Evolutionary conservation across 179 eudicot species (phyloP).

Genomic region (Silene coronaria): DNA sequence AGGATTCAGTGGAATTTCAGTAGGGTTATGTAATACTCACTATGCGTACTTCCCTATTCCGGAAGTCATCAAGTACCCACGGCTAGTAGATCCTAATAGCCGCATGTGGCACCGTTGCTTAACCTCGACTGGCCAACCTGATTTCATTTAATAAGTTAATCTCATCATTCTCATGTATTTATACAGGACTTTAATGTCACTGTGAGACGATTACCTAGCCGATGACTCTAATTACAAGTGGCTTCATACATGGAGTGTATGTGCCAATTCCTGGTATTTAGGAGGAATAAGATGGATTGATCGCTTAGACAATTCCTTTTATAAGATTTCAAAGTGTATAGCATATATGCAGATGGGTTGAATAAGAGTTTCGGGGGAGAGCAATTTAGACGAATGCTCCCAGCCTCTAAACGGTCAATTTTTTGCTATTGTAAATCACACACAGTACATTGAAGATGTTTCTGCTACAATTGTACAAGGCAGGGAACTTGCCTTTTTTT

Average conservation of each 20-base stretch:
- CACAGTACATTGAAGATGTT: neutral
- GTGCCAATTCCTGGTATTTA: conserved; percentile 13
- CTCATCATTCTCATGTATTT: neutral
- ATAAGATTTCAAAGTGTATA: conserved; percentile 17
- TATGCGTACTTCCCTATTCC: conserved; percentile 95
- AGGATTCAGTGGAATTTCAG: conserved; percentile 98
- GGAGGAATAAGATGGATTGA: conserved; percentile 22
- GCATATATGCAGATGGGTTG: conserved; percentile 5
- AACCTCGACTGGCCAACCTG: conserved; percentile 98
- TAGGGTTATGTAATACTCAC: conserved; percentile 93
- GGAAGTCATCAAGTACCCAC: conserved; percentile 79
- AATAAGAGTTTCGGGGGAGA: conserved; percentile 13
- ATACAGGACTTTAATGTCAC: conserved; percentile 7
- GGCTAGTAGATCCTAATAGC: conserved; percentile 79
- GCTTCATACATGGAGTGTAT: conserved; percentile 1
- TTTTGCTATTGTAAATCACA: conserved; percentile 4
- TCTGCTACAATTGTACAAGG: neutral
- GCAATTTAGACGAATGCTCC: neutral
- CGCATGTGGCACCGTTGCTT: conserved; percentile 99
- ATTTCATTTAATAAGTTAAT: conserved; percentile 44
- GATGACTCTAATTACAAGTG: conserved; percentile 2
- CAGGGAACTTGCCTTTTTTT: conserved; percentile 1
- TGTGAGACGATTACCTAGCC: neutral
- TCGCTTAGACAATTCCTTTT: neutral
- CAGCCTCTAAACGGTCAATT: neutral